A percentile compares a stretch with the other conserved stretches of the same genome.
Evolutionary conservation across 805 yeast species (phyloP).

Genomic region (Isabelozyma gotoi): DNA sequence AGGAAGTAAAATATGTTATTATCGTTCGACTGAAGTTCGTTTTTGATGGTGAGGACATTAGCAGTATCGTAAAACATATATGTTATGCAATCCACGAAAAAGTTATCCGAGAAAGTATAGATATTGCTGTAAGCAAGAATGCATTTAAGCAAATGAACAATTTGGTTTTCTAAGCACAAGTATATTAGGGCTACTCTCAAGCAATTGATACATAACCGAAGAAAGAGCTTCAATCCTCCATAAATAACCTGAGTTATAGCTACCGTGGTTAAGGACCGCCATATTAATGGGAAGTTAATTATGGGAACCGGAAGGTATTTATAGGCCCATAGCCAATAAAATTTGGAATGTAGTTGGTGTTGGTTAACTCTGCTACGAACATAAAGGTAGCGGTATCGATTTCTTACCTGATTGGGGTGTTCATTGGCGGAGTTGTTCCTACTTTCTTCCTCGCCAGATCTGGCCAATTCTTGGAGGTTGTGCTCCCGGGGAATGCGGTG

Average conservation of each 20-base stretch:
- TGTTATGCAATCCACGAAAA: conserved; percentile 26
- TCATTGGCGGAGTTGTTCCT: background rate
- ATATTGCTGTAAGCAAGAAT: conserved; percentile 23
- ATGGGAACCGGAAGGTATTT: conserved; percentile 18
- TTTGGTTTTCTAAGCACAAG: background rate
- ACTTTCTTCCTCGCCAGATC: too few species aligned
- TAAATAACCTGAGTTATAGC: conserved; percentile 3
- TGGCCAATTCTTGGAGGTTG: background rate
- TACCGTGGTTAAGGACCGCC: conserved; percentile 5
- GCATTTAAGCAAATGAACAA: background rate
- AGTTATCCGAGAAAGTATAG: conserved; percentile 28
- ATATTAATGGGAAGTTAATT: conserved; percentile 14
- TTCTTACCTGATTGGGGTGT: background rate
- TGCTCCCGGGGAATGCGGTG: background rate
- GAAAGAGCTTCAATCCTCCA: conserved; percentile 1
- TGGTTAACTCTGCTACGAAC: background rate
- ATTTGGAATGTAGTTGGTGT: background rate
- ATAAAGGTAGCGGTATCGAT: background rate
- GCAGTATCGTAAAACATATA: conserved; percentile 19
- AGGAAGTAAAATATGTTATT: conserved; percentile 8
- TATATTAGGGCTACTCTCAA: background rate
- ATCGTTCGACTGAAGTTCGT: conserved; percentile 6
- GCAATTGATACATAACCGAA: background rate
- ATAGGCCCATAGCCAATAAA: conserved; percentile 14
- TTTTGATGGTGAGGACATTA: conserved; percentile 11